A percentile compares a stretch with the other conserved stretches of the same genome.
Conservation (phyloP, 176 grass and related monocot genomes). For the Ensete glaucum region DNA sequence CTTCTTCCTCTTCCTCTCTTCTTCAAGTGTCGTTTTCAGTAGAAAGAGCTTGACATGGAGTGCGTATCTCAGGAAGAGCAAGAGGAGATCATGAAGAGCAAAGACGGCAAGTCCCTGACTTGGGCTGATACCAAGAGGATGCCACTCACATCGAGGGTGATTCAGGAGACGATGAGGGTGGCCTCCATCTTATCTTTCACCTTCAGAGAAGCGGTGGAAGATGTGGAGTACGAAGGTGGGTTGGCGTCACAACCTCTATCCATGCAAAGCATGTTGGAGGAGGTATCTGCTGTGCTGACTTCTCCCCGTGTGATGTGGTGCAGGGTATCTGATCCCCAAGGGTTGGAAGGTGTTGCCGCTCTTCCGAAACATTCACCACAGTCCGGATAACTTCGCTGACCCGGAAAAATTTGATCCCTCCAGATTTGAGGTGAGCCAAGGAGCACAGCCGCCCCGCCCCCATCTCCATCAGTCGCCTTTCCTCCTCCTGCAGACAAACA, state of each 20-base stretch:
- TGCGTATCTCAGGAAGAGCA: slow-evolving; percentile 58
- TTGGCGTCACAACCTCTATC: not conserved
- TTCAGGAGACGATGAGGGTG: slow-evolving; percentile 96
- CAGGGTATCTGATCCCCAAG: slow-evolving; percentile 98
- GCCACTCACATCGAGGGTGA: slow-evolving; percentile 64
- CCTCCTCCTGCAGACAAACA: not conserved
- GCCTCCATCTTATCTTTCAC: slow-evolving; percentile 98
- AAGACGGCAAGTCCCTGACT: slow-evolving; percentile 27
- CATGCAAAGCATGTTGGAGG: not conserved
- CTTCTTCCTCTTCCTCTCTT: too few relatives aligned
- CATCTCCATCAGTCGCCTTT: not conserved
- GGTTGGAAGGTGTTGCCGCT: slow-evolving; percentile 97
- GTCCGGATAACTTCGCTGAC: slow-evolving; percentile 61
- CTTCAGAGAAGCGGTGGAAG: slow-evolving; percentile 93
- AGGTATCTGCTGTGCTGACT: not conserved
- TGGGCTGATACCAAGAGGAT: slow-evolving; percentile 78
- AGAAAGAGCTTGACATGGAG: not conserved
- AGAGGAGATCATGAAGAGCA: slow-evolving; percentile 52
- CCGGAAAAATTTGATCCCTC: slow-evolving; percentile 96
- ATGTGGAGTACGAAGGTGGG: slow-evolving; percentile 91
- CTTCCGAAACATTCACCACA: slow-evolving; percentile 98
- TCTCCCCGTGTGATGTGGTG: not conserved
- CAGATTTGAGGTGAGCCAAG: slow-evolving; percentile 64
- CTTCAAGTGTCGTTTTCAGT: not conserved
- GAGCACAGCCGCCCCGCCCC: not conserved